Percentiles rank a stretch among this genome's conserved stretches.
Conservation (phyloP, 306 rosid genomes). For the Elaeagnus macrophylla region DNA sequence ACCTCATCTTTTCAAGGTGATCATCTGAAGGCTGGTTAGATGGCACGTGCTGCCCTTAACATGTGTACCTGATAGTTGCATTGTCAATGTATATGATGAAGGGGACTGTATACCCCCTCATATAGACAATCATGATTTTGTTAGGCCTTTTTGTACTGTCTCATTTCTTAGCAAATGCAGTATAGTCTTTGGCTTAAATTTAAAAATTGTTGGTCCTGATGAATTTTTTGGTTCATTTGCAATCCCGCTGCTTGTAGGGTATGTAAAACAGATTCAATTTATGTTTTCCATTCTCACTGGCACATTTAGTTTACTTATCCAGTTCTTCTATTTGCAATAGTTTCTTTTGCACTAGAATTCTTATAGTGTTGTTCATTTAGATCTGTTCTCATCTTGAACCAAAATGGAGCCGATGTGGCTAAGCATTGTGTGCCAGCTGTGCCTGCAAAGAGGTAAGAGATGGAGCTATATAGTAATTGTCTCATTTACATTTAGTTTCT, state of each 20-base stretch:
- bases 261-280: slow-evolving; percentile 14
- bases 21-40: slow-evolving; percentile 64
- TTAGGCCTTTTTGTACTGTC: slow-evolving; percentile 92
- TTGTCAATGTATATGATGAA: slow-evolving; percentile 85
- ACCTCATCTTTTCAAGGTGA: slow-evolving; percentile 87
- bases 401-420: slow-evolving; percentile 91
- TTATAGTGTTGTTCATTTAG: slow-evolving; percentile 34
- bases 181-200: slow-evolving; percentile 73
- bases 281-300: slow-evolving; percentile 1
- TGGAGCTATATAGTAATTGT: slow-evolving; percentile 2
- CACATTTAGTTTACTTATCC: slow-evolving; percentile 2
- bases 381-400: slow-evolving; percentile 86
- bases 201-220: slow-evolving; percentile 51
- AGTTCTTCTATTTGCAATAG: slow-evolving; percentile 2
- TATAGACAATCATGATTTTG: slow-evolving; percentile 88
- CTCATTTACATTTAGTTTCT: slow-evolving; percentile 1
- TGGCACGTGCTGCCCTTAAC: slow-evolving; percentile 93
- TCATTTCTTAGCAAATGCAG: slow-evolving; percentile 88
- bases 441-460: slow-evolving; percentile 54
- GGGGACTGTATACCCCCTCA: slow-evolving; percentile 98
- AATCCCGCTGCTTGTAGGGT: slow-evolving; percentile 82
- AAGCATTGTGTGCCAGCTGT: slow-evolving; percentile 96
- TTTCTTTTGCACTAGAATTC: slow-evolving; percentile 18
- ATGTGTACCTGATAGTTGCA: slow-evolving; percentile 94
- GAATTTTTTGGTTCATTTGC: slow-evolving; percentile 55